Base-by-base conservation (phyloP, 495 filamentous ascomycete species). In the Podospora pseudocomata region DNA sequence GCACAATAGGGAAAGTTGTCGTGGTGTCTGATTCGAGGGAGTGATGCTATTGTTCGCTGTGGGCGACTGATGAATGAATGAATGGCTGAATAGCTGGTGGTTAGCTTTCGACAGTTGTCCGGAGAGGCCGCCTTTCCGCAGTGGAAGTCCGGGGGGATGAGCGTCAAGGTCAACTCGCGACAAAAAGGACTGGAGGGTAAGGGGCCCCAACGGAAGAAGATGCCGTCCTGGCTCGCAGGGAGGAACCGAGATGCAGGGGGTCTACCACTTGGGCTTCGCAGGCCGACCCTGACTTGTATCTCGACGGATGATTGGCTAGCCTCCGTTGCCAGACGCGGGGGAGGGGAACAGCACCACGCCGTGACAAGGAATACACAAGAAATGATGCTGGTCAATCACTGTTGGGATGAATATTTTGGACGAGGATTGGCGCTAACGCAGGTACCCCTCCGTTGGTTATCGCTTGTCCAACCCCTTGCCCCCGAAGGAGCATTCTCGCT, bases 401-500 rank as follows among this genome's bases (percentile, higher is more conserved):
- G 7, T 58, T 7, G 3, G 23, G 63, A 49, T 44, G 39, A 55
- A 20, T 65, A 58, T 58, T 58, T 26, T 26, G 55, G n/a, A 58
- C 15, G n/a, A 26, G n/a, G n/a, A 58, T 20, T 44, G 18, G 63
- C 63, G 34, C 63, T 65, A 65, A 44, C 49, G 63, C 63, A 65
- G 63, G 63, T 54, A 65, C 63, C 23, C 9, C 19, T 54, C 20
- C 63, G 19, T 23, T 63, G 61, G 15, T 20, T 23, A 19, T n/a
- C 61, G 39, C 39, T 49, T 11, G 39, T 49, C 39, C 39, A 49
- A 49, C 39, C 39, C 39, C 39, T 49, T 39, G 34, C 54, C 13
- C n/a, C 6, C 55, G 19, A 20, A 58, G n/a, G 23, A 58, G 23
- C 55, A 26, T 26, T 58, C 18, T 58, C 19, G 11, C 23, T 58